These are phyloP conservation scores for Peronospora farinosa DNA, from an alignment of 352 stramenopile genomes.

Conservation along the genomic window DNA sequence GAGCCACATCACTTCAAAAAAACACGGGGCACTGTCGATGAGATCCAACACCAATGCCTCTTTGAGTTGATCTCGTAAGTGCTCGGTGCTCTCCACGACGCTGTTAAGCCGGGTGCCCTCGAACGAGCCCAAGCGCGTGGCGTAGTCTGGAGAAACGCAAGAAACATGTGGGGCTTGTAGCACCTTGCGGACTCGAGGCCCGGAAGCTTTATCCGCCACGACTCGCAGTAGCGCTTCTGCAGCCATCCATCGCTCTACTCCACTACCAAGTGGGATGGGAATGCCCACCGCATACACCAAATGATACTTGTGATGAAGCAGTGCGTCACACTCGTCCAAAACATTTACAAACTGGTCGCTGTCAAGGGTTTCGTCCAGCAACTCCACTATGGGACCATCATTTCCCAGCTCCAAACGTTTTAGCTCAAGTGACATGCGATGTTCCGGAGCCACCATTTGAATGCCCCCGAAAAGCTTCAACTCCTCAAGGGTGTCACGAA, in stretches of 20 bases:
- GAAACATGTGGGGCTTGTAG: slow-evolving; percentile 40
- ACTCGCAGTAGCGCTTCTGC: slow-evolving; percentile 43
- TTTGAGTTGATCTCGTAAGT: slow-evolving; percentile 23
- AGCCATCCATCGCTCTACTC: slow-evolving; percentile 43
- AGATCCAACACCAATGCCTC: slow-evolving; percentile 50
- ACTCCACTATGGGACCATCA: not conserved
- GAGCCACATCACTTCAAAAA: slow-evolving; percentile 72
- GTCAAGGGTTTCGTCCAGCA: slow-evolving; percentile 37
- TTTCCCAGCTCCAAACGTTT: slow-evolving; percentile 40
- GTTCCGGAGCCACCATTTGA: slow-evolving; percentile 77
- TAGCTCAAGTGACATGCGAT: slow-evolving; percentile 84
- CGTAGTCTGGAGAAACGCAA: slow-evolving; percentile 34
- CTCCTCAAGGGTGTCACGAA: slow-evolving; percentile 35
- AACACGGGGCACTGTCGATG: slow-evolving; percentile 46
- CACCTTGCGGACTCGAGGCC: slow-evolving; percentile 23
- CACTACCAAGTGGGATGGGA: slow-evolving; percentile 36
- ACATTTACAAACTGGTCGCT: slow-evolving; percentile 65
- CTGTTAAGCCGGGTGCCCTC: slow-evolving; percentile 41
- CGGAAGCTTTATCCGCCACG: slow-evolving; percentile 9
- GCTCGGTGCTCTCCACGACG: slow-evolving; percentile 12
- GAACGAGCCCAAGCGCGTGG: slow-evolving; percentile 31
- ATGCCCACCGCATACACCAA: slow-evolving; percentile 80
- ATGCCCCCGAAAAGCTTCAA: slow-evolving; percentile 37
- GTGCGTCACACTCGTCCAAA: slow-evolving; percentile 84
- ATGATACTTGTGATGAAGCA: slow-evolving; percentile 85